These are phyloP conservation scores for Neospermospora avenae DNA, from an alignment of 2,329 filamentous ascomycete species.

Conservation along the genomic window DNA sequence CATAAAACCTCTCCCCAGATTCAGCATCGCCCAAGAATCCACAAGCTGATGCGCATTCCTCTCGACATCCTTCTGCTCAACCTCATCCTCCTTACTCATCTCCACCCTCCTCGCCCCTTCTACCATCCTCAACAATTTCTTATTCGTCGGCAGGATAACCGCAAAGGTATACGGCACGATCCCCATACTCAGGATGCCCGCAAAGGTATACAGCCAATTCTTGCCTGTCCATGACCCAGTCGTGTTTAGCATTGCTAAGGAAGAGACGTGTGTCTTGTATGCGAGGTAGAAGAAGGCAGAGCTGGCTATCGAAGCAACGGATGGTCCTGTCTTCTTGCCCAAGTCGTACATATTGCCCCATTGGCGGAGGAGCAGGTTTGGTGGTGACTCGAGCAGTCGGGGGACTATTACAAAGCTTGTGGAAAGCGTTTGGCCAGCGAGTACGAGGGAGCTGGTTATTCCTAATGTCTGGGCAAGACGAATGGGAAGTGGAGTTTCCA, in stretches of 20 bases:
- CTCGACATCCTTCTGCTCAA: constrained; percentile 40
- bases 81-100: constrained; percentile 38
- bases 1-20: constrained; percentile 43
- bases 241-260: background rate
- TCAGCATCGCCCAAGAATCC: constrained; percentile 53
- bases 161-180: constrained; percentile 50
- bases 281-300: constrained; percentile 46
- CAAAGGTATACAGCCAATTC: constrained; percentile 39
- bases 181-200: constrained; percentile 43
- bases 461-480: constrained; percentile 48
- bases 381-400: constrained; percentile 52
- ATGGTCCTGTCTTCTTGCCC: constrained; percentile 40
- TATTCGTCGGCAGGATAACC: constrained; percentile 46
- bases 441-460: constrained; percentile 47
- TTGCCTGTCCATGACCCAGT: background rate
- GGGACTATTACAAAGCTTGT: constrained; percentile 47
- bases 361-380: constrained; percentile 52
- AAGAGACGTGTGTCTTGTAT: constrained; percentile 30
- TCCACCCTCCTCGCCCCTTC: constrained; percentile 38
- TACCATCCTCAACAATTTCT: constrained; percentile 44
- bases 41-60: constrained; percentile 49
- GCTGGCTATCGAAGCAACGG: constrained; percentile 40
- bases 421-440: constrained; percentile 39
- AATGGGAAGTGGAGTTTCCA: constrained; percentile 31
- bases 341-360: constrained; percentile 45